Evolutionary conservation across 345 rosid genomes (phyloP).

Genomic region (Brassica incana): DNA sequence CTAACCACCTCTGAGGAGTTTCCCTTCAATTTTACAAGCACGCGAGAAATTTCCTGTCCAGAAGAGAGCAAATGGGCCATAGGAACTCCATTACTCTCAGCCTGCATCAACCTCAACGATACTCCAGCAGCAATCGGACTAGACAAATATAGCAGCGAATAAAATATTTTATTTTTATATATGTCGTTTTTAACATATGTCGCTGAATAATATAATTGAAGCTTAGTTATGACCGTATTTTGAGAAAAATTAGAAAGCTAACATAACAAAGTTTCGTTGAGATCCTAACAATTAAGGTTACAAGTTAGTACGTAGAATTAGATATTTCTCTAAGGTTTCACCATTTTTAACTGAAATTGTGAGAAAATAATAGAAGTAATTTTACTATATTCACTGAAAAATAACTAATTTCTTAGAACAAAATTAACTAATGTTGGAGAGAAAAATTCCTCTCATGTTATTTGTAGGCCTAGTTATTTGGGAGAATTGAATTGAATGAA

Average conservation of each 20-base stretch:
- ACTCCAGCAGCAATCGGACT: not conserved
- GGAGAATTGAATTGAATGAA: not conserved
- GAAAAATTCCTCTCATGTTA: not conserved
- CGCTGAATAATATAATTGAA: not conserved
- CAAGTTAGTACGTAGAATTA: not conserved
- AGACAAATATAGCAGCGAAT: not conserved
- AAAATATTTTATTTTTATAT: too few species aligned
- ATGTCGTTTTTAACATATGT: not conserved
- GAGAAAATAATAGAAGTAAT: not conserved
- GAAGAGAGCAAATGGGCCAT: not conserved
- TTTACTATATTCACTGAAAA: not conserved
- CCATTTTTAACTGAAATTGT: too few species aligned
- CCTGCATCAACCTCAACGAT: not conserved
- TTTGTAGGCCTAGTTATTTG: too few species aligned
- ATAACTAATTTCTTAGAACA: not conserved
- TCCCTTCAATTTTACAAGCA: not conserved
- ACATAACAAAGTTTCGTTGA: not conserved
- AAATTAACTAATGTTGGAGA: not conserved
- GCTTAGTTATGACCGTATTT: not conserved
- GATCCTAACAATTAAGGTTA: not conserved
- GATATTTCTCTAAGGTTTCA: not conserved
- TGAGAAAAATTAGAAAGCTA: not conserved
- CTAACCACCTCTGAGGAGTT: not conserved
- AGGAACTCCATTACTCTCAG: not conserved
- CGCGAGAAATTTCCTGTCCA: not conserved